These are phyloP conservation scores for Paraphaeosphaeria sporulosa DNA, from an alignment of 2,329 filamentous ascomycete genomes.

Conservation along the genomic window DNA sequence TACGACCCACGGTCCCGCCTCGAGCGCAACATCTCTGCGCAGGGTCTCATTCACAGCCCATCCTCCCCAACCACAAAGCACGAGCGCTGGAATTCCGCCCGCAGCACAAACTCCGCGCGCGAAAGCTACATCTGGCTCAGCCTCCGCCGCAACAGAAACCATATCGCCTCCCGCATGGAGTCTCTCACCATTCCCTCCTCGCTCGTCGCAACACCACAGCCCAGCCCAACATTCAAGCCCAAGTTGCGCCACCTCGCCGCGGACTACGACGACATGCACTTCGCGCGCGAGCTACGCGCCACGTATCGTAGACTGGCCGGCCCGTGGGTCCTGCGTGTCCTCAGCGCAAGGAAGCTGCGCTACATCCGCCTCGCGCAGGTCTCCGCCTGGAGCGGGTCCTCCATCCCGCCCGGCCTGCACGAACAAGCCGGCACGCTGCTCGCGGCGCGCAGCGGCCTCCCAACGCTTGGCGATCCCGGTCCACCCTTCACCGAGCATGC, in stretches of 20 bases:
- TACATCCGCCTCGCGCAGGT: constrained; percentile 28
- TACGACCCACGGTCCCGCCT: constrained; percentile 26
- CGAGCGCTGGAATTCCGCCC: neutral
- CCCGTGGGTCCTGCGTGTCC: constrained; percentile 24
- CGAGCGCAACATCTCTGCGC: constrained; percentile 31
- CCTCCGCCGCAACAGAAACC: constrained; percentile 13
- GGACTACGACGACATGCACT: constrained; percentile 39
- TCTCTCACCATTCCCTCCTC: constrained; percentile 24
- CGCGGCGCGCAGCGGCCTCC: constrained; percentile 20
- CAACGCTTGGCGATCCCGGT: constrained; percentile 9
- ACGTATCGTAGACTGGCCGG: constrained; percentile 31
- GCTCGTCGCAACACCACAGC: constrained; percentile 17
- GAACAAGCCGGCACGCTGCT: constrained; percentile 19
- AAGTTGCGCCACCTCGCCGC: neutral
- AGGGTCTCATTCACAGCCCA: constrained; percentile 22
- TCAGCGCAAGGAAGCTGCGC: constrained; percentile 32
- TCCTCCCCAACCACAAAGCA: neutral
- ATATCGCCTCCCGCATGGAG: constrained; percentile 8
- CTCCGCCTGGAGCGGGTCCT: constrained; percentile 28
- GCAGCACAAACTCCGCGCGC: constrained; percentile 11
- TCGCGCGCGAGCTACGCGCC: constrained; percentile 28
- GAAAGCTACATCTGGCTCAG: constrained; percentile 28
- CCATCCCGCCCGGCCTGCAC: neutral
- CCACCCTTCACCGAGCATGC: constrained; percentile 50
- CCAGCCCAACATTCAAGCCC: neutral